Base-by-base conservation (phyloP, 2,329 filamentous ascomycete genomes). In the Cladosporium sp. region DNA sequence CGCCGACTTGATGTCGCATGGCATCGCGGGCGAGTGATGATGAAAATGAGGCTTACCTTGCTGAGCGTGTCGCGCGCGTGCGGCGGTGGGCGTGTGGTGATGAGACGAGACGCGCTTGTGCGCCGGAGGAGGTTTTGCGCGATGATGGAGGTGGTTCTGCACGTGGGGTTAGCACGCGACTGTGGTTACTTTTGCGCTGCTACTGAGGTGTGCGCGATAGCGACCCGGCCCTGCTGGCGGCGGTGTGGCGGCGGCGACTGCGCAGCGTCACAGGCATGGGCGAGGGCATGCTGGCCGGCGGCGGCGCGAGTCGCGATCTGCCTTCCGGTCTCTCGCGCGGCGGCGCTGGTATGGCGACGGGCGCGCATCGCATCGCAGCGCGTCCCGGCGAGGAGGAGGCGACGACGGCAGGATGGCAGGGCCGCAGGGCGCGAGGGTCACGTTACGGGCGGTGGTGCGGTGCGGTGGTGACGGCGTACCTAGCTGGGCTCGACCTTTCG, bases 371-470 rank as follows among this genome's bases (percentile, higher is more conserved):
- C 22, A 28, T 5, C 22, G 22, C 22, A 7, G 4, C 22, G 16
- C 22, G 22, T 28, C 22, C 22, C 22, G 7, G 22, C 22, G 22
- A 28, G 22, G 22, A 28, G n/a, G 35, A 14, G 35, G 35, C 35
- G 35, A 38, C 8, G 35, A 5, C 46, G 46, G 46, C 46, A 49
- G 48, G 48, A 43, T 43, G 48, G 48, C 31, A 19, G 40, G 31
- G 40, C 43, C 48, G 48, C 48, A 50, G 38, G 48, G 32, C 9
- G 18, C 16, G 6, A n/a, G 18, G 40, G 48, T 50, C 48, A 50
- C 48, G 48, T 50, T 50, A 50, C 48, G 32, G 40, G 32, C n/a
- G 38, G 31, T 49, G 46, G 46, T 49, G 46, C 34, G 35, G 35
- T 43, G 35, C 34, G 48, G 46, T 16, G 35, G 16, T 9, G 9